Percentiles rank a stretch among this genome's conserved stretches.
Evolutionary conservation across 2,329 filamentous ascomycete genomes (phyloP).

Genomic region (Aspergillus fischeri): DNA sequence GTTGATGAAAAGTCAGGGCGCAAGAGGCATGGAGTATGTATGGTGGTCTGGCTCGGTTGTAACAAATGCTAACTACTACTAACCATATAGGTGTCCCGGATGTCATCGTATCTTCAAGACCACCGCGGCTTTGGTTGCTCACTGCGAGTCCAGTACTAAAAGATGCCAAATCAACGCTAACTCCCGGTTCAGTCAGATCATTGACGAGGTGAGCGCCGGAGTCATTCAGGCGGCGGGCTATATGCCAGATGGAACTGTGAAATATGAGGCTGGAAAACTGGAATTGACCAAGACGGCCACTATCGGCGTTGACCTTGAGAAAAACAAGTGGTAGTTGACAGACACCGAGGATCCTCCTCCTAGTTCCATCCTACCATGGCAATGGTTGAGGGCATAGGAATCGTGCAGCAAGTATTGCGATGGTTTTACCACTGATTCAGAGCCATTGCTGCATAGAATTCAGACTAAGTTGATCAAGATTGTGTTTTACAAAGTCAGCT

Average conservation of each 20-base stretch:
- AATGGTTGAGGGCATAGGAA: not conserved
- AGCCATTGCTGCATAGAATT: not conserved
- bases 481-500: not conserved
- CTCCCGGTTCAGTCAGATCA: slow-evolving; percentile 27
- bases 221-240: slow-evolving; percentile 31
- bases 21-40: slow-evolving; percentile 17
- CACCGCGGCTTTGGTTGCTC: slow-evolving; percentile 36
- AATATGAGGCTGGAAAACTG: slow-evolving; percentile 25
- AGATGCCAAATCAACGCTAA: slow-evolving; percentile 33
- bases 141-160: slow-evolving; percentile 35
- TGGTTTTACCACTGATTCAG: not conserved
- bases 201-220: slow-evolving; percentile 38
- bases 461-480: not conserved
- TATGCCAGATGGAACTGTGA: slow-evolving; percentile 31
- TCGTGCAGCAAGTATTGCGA: not conserved
- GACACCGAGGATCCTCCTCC: not conserved
- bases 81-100: slow-evolving; percentile 30
- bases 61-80: not conserved
- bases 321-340: slow-evolving; percentile 7
- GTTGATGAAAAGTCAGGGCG: slow-evolving; percentile 13
- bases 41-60: no score
- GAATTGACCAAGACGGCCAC: slow-evolving; percentile 9
- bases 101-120: slow-evolving; percentile 38
- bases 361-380: not conserved
- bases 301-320: slow-evolving; percentile 11